Base-by-base conservation (phyloP, 176 grass and related monocot genomes). In the Phragmites australis region DNA sequence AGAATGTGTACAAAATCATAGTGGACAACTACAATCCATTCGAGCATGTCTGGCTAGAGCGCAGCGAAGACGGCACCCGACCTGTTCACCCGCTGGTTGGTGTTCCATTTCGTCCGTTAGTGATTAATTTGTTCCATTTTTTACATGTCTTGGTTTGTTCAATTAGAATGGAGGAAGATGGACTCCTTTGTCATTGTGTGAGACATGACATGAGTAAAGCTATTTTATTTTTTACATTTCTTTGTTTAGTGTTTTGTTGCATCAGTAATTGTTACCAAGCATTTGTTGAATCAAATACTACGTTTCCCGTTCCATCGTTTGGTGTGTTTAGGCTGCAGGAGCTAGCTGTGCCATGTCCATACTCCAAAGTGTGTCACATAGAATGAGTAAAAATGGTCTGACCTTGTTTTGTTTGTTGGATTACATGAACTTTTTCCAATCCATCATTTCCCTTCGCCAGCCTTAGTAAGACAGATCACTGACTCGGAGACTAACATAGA, bases 11-110 rank as follows among this genome's bases (percentile, higher is more conserved):
- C 87, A 78, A 79, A 5, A 93, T 98, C 68, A 80, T 69, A 17
- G 96, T 93, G 53, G 89, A 98, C 74, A 98, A 98, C 85, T 83
- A 67, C 37, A 93, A 93, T 8, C 96, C 96, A 3, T 98, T 98
- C 78, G 61, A 93, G 40, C 96, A 98, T 86, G 90, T 98, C 47
- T 98, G 96, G 92, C 86, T 98, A 5, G 92, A 93, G 60, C 84
- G 70, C 61, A 91, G 70, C 65, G 63, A 86, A 3, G 96, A 98
- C 66, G 92, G 88, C 50, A 82, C 74, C 42, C 40, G 87, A 2
- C 77, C 68, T 67, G 77, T 94, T 64, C 96, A 98, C 88, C 96
- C 96, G 43, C 65, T 94, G 92, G 96, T 94, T 72, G 77, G 78
- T 74, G 53, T 65, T 60, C 52, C 63, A 9, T 51, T 53, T 74